Conservation (phyloP, 2,329 filamentous ascomycete species). For the Lasiodiplodia hormozganensis region DNA sequence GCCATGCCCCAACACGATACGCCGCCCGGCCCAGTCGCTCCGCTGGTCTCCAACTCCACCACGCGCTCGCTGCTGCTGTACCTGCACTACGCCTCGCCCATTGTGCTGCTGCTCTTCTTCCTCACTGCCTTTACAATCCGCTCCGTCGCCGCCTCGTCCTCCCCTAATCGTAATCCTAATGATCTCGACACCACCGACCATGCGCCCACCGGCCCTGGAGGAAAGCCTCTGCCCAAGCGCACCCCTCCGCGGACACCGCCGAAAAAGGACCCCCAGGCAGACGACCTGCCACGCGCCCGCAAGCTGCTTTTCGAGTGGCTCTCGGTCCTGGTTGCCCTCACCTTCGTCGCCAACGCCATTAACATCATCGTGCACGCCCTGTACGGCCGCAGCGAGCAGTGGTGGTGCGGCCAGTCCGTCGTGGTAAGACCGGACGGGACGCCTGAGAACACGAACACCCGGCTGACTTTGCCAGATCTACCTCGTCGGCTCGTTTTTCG, state of each 20-base stretch:
- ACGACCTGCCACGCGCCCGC: slow-evolving; percentile 68
- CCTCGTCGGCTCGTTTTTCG: slow-evolving; percentile 81
- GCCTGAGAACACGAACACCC: slow-evolving; percentile 33
- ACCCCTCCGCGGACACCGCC: slow-evolving; percentile 51
- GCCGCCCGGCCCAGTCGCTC: slow-evolving; percentile 25
- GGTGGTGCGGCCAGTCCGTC: slow-evolving; percentile 83
- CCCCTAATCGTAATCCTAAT: slow-evolving; percentile 43
- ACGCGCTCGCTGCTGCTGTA: slow-evolving; percentile 35
- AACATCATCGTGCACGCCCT: slow-evolving; percentile 79
- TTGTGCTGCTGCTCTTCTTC: slow-evolving; percentile 70
- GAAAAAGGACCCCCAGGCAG: slow-evolving; percentile 53
- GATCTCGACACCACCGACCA: slow-evolving; percentile 40
- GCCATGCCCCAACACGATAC: slow-evolving; percentile 31
- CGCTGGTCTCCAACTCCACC: slow-evolving; percentile 35
- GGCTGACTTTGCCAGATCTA: slow-evolving; percentile 69
- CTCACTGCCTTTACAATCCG: slow-evolving; percentile 66
- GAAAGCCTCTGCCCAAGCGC: slow-evolving; percentile 80
- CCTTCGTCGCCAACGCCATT: slow-evolving; percentile 76
- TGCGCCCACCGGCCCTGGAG: slow-evolving; percentile 73
- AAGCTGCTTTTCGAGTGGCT: slow-evolving; percentile 79
- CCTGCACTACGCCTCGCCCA: slow-evolving; percentile 67
- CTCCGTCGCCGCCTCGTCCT: slow-evolving; percentile 63
- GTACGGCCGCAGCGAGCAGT: slow-evolving; percentile 66
- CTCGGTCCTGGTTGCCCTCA: slow-evolving; percentile 72
- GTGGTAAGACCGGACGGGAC: slow-evolving; percentile 64